Evolutionary conservation across 441 rosid species (phyloP), one percentile per base, ranked within the genome.

Genomic region (Biscutella laevigata): DNA sequence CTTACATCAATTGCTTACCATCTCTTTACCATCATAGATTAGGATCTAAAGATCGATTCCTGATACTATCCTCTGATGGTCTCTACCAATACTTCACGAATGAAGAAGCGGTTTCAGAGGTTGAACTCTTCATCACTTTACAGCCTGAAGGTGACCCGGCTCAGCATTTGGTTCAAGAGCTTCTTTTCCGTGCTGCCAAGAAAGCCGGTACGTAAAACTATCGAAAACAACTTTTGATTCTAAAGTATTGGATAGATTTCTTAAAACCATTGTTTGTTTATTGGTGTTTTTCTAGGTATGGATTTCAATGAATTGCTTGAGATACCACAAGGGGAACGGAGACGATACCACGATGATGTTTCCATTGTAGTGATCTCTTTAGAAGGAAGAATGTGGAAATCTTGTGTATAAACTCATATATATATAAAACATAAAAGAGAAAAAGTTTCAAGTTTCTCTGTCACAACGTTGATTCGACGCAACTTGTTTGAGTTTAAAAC

Each of bases 111-210:
- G 86, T 91, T 25, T 70, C 80, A 2, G 91, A 82, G 54, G 96
- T 91, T 1, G 91, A 91, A 51, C 80, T 74, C 37, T 91, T 83
- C 83, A 77, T 91, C 25, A 22, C 76, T 1, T 47, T 80, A 54
- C 87, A 83, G 58, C 98, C 98, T 1, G 95, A 85, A 67, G 98
- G 96, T 29, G 98, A 91, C 70, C 98, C 98, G 5, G 98, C 98
- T 0, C 96, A 88, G 46, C 98, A 91, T 51, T 83, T 91, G 43
- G 69, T 91, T 2, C 96, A 91, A 66, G 87, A 88, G 63, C 84
- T 83, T 22, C 72, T 91, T 15, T 82, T 83, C 62, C 95, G 96
- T 4, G 98, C 98, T 17, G 96, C 98, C 1, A 82, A 88, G 74
- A 85, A 86, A 80, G 96, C 98, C 3, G 98, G 98, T 88, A 57